Conservation (phyloP, 2,329 filamentous ascomycete species). For the Pseudopithomyces maydicus region DNA sequence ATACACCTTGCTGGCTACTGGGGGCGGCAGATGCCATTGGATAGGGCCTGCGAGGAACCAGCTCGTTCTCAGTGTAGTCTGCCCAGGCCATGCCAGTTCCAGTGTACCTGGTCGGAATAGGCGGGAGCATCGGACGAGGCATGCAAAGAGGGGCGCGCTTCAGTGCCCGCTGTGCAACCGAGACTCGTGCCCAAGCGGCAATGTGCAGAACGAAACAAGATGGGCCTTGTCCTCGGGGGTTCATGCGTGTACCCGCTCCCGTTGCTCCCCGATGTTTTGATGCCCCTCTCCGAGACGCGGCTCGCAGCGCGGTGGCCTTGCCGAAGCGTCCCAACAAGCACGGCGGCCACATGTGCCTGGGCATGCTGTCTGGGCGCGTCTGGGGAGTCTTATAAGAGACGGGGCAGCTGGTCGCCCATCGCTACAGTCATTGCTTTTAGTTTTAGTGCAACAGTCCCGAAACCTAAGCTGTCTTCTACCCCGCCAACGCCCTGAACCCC, state of each 20-base stretch:
- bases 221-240: background rate
- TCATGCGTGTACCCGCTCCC: constrained; percentile 9
- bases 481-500: constrained; percentile 2
- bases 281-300: constrained; percentile 4
- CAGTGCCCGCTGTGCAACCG: too few species aligned
- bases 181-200: background rate
- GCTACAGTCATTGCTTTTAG: background rate
- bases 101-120: too few species aligned
- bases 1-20: too few species aligned
- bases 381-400: background rate
- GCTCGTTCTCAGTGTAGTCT: too few species aligned
- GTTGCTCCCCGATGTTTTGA: background rate
- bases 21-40: too few species aligned
- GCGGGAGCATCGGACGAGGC: too few species aligned
- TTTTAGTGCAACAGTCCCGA: background rate
- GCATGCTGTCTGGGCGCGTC: background rate
- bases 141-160: too few species aligned
- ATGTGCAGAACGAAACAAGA: background rate
- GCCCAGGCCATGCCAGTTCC: too few species aligned
- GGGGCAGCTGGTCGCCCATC: constrained; percentile 2
- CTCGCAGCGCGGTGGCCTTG: background rate
- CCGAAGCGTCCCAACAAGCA: background rate
- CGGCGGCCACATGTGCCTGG: background rate
- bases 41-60: too few species aligned
- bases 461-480: constrained; percentile 3